Percentiles rank a stretch among this genome's conserved stretches.
Conservation (phyloP, 2,329 filamentous ascomycete species). For the Scytalidium sp. region DNA sequence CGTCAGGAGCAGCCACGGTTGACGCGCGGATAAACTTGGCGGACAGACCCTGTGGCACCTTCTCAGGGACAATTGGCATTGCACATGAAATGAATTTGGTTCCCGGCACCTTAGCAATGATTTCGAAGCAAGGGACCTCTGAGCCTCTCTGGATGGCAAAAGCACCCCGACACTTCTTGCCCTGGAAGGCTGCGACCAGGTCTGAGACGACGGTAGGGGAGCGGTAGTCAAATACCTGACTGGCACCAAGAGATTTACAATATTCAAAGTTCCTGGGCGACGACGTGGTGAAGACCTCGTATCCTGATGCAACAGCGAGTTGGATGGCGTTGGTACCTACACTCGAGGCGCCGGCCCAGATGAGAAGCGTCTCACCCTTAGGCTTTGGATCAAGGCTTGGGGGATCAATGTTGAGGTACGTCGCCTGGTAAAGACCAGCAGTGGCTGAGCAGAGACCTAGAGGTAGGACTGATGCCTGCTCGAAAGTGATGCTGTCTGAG, state of each 20-base stretch:
- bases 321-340: slow-evolving; percentile 35
- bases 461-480: slow-evolving; percentile 29
- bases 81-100: slow-evolving; percentile 11
- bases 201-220: slow-evolving; percentile 8
- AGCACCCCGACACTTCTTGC: slow-evolving; percentile 25
- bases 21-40: slow-evolving; percentile 24
- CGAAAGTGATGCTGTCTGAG: slow-evolving; percentile 26
- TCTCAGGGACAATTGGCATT: background rate
- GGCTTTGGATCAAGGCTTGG: slow-evolving; percentile 17
- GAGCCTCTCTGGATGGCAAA: slow-evolving; percentile 21
- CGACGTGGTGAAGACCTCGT: slow-evolving; percentile 36
- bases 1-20: slow-evolving; percentile 17
- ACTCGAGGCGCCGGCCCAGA: slow-evolving; percentile 20
- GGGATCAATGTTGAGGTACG: slow-evolving; percentile 16
- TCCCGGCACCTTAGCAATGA: slow-evolving; percentile 20
- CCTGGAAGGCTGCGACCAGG: slow-evolving; percentile 15
- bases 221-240: slow-evolving; percentile 37
- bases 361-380: slow-evolving; percentile 32
- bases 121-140: slow-evolving; percentile 18
- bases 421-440: slow-evolving; percentile 25
- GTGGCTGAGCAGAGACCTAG: slow-evolving; percentile 30
- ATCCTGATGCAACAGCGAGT: slow-evolving; percentile 36
- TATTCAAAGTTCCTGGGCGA: slow-evolving; percentile 31
- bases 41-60: slow-evolving; percentile 12
- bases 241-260: slow-evolving; percentile 36